Percentiles rank a stretch among this genome's conserved stretches.
Evolutionary conservation across 1,139 yeast genomes (phyloP).

Genomic region (Eremothecium cymbalariae): DNA sequence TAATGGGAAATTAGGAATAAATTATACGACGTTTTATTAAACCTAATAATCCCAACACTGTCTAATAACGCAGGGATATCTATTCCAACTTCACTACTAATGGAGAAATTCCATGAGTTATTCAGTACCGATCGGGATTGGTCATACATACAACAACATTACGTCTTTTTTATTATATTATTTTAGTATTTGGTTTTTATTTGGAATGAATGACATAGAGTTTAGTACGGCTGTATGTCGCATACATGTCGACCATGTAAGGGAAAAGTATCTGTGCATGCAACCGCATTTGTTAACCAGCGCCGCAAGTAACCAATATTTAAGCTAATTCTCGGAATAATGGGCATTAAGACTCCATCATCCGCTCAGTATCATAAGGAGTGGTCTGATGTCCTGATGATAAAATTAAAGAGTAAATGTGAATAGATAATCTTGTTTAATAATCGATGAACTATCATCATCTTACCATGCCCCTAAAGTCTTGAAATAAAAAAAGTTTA

Average conservation of each 20-base stretch:
- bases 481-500: no score
- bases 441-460: no score
- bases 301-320: conserved; percentile 87
- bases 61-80: no score
- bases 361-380: conserved; percentile 97
- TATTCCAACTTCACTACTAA: conserved; percentile 76
- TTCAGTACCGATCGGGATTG: conserved; percentile 70
- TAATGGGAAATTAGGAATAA: conserved; percentile 96
- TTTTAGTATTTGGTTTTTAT: conserved; percentile 71
- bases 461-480: no score
- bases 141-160: no score
- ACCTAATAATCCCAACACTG: conserved; percentile 86
- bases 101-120: conserved; percentile 68
- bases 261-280: conserved; percentile 96
- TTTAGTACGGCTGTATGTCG: conserved; percentile 88
- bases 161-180: no score
- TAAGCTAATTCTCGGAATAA: conserved; percentile 86
- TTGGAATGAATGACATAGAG: conserved; percentile 45
- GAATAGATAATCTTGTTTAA: no score
- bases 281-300: conserved; percentile 96
- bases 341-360: no score
- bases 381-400: conserved; percentile 88
- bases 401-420: no score
- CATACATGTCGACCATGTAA: conserved; percentile 96
- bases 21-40: conserved; percentile 84